These are phyloP conservation scores for Coleophoma cylindrospora DNA, from an alignment of 2,329 filamentous ascomycete genomes.

Conservation along the genomic window DNA sequence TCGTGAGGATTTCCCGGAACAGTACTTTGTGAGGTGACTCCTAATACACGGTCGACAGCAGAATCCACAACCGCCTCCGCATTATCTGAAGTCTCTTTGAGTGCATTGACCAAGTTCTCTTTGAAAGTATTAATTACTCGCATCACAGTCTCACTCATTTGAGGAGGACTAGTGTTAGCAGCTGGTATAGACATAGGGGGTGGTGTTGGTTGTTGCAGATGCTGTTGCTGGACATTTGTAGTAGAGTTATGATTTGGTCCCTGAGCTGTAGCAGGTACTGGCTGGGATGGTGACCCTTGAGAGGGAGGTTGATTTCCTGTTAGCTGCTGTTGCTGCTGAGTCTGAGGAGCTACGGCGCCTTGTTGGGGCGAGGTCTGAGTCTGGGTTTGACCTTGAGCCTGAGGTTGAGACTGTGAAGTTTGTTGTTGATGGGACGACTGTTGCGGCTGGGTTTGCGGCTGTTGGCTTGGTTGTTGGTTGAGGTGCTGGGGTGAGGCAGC, in stretches of 20 bases:
- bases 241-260: not conserved
- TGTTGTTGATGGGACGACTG: constrained; percentile 1
- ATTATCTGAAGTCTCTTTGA: constrained; percentile 13
- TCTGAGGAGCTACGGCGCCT: constrained; percentile 1
- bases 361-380: not conserved
- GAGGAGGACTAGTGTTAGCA: not conserved
- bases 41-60: constrained; percentile 24
- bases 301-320: not conserved
- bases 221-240: not conserved
- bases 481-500: constrained; percentile 4
- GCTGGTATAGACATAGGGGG: not conserved
- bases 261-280: not conserved
- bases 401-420: not conserved
- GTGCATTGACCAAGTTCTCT: constrained; percentile 10
- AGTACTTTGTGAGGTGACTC: constrained; percentile 14
- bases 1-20: constrained; percentile 14
- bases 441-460: constrained; percentile 5
- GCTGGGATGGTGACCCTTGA: not conserved
- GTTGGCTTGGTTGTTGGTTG: constrained; percentile 2
- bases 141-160: constrained; percentile 6
- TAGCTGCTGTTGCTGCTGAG: not conserved
- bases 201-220: not conserved
- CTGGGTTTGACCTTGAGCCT: not conserved
- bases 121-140: constrained; percentile 22
- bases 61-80: constrained; percentile 23